Evolutionary conservation across 257 asterid species (phyloP).

Genomic region (Solanum medicagineum): DNA sequence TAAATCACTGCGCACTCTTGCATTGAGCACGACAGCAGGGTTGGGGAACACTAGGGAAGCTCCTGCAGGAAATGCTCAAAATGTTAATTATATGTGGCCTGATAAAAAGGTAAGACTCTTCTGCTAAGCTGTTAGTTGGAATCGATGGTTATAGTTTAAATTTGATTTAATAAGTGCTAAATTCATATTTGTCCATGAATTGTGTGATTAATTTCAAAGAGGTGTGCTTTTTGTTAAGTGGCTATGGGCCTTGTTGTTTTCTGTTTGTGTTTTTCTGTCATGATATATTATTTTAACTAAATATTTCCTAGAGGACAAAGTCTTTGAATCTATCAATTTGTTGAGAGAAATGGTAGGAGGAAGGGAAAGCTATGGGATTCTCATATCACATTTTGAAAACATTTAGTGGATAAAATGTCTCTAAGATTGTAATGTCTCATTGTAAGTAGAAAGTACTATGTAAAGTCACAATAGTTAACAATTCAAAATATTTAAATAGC

Average conservation of each 20-base stretch:
- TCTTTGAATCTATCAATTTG: neutral
- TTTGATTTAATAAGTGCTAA: neutral
- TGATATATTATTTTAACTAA: neutral
- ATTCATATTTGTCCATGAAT: neutral
- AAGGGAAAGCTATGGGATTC: neutral
- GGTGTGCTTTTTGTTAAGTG: neutral
- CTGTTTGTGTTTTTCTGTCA: neutral
- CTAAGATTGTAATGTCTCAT: neutral
- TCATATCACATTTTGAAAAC: neutral
- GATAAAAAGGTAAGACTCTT: slow-evolving; percentile 38
- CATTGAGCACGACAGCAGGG: slow-evolving; percentile 13
- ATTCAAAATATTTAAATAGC: neutral
- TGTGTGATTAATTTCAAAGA: neutral
- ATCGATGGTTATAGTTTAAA: neutral
- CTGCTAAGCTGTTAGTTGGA: neutral
- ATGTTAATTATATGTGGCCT: slow-evolving; percentile 45
- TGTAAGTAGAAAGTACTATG: neutral
- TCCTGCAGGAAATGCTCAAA: slow-evolving; percentile 24
- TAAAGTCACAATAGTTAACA: neutral
- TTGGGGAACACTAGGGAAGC: slow-evolving; percentile 13
- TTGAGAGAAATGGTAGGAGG: neutral
- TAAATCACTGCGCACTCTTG: neutral
- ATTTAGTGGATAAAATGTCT: neutral
- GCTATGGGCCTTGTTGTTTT: neutral
- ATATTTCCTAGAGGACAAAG: neutral